Evolutionary conservation across 2,329 filamentous ascomycete species (phyloP).

Genomic region (Teratosphaeriaceae sp.): DNA sequence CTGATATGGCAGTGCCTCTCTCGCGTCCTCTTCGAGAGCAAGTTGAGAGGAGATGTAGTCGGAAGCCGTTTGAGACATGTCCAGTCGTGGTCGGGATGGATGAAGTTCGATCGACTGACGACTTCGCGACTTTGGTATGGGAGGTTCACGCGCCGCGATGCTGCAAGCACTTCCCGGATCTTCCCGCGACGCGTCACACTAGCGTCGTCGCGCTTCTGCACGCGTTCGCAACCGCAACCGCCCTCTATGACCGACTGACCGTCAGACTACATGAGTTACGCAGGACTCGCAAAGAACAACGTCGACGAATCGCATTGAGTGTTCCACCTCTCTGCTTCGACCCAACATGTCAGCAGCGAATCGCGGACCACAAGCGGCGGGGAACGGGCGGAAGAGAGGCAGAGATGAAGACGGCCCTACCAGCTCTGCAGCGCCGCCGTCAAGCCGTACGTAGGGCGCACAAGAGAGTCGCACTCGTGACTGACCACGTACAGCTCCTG

Average conservation of each 20-base stretch:
- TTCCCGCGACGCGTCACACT: too few relatives aligned
- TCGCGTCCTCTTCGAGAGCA: constrained; percentile 86
- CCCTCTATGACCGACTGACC: background rate
- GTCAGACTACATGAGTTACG: constrained; percentile 4
- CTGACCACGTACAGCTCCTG: constrained; percentile 36
- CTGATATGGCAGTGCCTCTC: constrained; percentile 90
- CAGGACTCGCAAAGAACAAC: background rate
- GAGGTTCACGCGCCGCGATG: too few relatives aligned
- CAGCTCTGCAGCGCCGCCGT: constrained; percentile 52
- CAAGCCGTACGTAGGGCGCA: constrained; percentile 50
- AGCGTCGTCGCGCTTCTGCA: too few relatives aligned
- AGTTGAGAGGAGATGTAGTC: constrained; percentile 83
- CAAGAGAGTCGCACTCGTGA: background rate
- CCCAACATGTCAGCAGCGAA: constrained; percentile 78
- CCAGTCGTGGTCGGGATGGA: constrained; percentile 11
- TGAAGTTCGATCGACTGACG: too few relatives aligned
- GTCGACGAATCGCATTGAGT: too few relatives aligned
- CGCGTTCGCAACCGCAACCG: too few relatives aligned
- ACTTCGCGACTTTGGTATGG: too few relatives aligned
- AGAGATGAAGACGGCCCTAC: constrained; percentile 57
- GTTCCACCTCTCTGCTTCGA: constrained; percentile 79
- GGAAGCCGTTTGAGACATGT: constrained; percentile 49
- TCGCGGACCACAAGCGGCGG: constrained; percentile 54
- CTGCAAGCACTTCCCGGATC: too few relatives aligned
- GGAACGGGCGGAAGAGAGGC: constrained; percentile 54